These are phyloP conservation scores for Paecilomyces niveus DNA, from an alignment of 2,329 filamentous ascomycete genomes.

Conservation along the genomic window DNA sequence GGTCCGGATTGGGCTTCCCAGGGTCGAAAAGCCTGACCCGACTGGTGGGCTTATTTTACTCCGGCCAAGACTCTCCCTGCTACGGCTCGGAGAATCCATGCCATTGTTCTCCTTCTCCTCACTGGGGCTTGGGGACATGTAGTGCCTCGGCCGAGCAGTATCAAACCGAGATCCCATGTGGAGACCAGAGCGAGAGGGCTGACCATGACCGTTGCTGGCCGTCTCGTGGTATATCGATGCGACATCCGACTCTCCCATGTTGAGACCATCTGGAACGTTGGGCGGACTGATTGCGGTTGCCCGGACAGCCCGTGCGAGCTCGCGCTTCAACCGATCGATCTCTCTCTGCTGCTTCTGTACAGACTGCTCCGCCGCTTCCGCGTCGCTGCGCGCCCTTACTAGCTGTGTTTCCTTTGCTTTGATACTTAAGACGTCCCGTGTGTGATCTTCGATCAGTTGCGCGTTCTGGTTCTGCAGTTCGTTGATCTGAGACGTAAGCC, in stretches of 20 bases:
- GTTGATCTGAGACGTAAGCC: constrained; percentile 77
- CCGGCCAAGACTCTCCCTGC: constrained; percentile 25
- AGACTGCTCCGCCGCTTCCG: constrained; percentile 77
- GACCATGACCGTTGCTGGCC: constrained; percentile 19
- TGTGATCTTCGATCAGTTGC: constrained; percentile 93
- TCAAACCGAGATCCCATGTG: constrained; percentile 35
- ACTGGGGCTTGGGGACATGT: constrained; percentile 49
- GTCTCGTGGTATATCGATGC: constrained; percentile 34
- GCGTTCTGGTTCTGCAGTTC: constrained; percentile 97
- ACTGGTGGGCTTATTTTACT: constrained; percentile 40
- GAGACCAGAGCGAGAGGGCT: constrained; percentile 23
- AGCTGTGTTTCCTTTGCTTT: constrained; percentile 98
- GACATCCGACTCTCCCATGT: constrained; percentile 44
- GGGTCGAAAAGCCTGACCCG: constrained; percentile 25
- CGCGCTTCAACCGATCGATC: constrained; percentile 87
- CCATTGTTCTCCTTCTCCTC: constrained; percentile 67
- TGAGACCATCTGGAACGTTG: constrained; percentile 47
- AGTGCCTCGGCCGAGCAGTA: constrained; percentile 33
- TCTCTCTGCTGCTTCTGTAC: constrained; percentile 80
- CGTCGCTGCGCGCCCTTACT: constrained; percentile 82
- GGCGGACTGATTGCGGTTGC: constrained; percentile 33
- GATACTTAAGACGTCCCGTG: constrained; percentile 87
- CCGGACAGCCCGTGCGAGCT: constrained; percentile 50
- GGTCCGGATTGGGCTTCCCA: constrained; percentile 33
- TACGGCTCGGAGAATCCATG: constrained; percentile 28